These are phyloP conservation scores for Yamadazyma kanchanaburiensis DNA, from an alignment of 1,139 yeast species.

Conservation along the genomic window DNA sequence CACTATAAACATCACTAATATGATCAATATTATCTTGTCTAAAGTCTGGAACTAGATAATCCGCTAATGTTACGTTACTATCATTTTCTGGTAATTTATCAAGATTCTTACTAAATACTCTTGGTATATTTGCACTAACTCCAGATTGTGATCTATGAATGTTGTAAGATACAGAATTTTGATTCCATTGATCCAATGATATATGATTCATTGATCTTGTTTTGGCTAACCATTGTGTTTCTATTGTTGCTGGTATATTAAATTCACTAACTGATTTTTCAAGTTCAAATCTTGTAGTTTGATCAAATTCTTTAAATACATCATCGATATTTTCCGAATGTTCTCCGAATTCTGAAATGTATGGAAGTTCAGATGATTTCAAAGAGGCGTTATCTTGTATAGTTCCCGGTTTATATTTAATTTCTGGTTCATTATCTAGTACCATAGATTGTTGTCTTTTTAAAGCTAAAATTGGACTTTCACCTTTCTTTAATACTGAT, in stretches of 20 bases:
- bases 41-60: constrained; percentile 17
- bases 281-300: constrained; percentile 6
- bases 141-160: constrained; percentile 21
- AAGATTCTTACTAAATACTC: constrained; percentile 10
- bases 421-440: not conserved
- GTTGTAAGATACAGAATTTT: constrained; percentile 21
- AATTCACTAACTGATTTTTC: constrained; percentile 23
- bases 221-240: constrained; percentile 10
- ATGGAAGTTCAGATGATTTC: constrained; percentile 17
- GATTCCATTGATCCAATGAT: constrained; percentile 32
- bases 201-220: constrained; percentile 17
- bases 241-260: constrained; percentile 27
- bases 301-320: not conserved
- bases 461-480: constrained; percentile 28
- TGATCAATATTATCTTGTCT: constrained; percentile 25
- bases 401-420: not conserved
- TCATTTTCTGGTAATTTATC: constrained; percentile 1
- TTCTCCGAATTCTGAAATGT: constrained; percentile 24
- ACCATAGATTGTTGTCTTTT: constrained; percentile 21
- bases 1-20: constrained; percentile 20
- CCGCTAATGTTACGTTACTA: constrained; percentile 8
- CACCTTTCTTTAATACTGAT: constrained; percentile 32
- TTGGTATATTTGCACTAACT: constrained; percentile 12
- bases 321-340: constrained; percentile 3
- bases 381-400: not conserved